Conservation (phyloP, 108 stramenopile species). For the Cyclostephanos tholiformis region DNA sequence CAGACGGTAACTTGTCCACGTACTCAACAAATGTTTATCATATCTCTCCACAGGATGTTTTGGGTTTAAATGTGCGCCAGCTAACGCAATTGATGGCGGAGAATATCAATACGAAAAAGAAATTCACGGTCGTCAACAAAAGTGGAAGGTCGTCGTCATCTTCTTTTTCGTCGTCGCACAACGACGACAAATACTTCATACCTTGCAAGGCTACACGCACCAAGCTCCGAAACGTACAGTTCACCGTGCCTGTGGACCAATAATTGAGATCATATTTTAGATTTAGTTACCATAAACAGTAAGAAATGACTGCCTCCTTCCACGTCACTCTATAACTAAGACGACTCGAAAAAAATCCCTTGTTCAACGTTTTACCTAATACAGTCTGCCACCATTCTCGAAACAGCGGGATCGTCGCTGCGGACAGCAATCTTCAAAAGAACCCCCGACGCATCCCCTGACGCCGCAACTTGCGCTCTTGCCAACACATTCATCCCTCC, state of each 20-base stretch:
- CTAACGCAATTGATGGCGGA: conserved; percentile 1
- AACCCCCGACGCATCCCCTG: conserved; percentile 53
- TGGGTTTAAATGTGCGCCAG: not conserved
- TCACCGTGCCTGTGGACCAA: no score
- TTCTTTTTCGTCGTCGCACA: no score
- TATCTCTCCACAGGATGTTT: not conserved
- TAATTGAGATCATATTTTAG: no score
- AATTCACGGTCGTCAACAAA: not conserved
- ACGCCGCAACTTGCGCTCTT: conserved; percentile 68
- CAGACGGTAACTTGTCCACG: not conserved
- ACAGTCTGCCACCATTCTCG: conserved; percentile 72
- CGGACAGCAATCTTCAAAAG: conserved; percentile 86
- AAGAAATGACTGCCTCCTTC: no score
- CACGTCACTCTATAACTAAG: not conserved
- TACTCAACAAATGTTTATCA: not conserved
- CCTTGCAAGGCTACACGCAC: not conserved
- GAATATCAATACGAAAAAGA: not conserved
- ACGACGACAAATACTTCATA: not conserved
- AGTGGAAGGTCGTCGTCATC: not conserved
- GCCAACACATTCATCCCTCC: conserved; percentile 73
- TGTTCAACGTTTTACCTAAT: conserved; percentile 55
- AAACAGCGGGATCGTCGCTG: conserved; percentile 61
- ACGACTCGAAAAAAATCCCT: not conserved
- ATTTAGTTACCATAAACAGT: no score
- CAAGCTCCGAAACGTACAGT: no score